Percentiles rank a stretch among this genome's conserved stretches.
phyloP scores from a whole-genome alignment of 2,329 filamentous ascomycete species.

The Ceratocystis ficicola region DNA sequence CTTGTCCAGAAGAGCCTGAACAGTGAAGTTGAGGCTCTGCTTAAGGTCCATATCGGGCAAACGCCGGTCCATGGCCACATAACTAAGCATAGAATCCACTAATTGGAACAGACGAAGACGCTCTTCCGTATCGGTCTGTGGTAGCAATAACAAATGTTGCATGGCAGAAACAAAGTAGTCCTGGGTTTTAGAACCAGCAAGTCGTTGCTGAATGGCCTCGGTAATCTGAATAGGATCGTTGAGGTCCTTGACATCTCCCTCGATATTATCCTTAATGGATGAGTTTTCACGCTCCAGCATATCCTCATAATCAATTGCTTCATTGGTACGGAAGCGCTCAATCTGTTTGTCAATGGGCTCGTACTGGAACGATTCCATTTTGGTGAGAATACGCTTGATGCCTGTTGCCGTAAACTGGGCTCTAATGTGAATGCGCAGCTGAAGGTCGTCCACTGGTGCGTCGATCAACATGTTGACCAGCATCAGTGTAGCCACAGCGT shows the following conservation, averaged over 20 bases:
- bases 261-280: constrained; percentile 77
- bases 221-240: constrained; percentile 88
- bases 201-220: constrained; percentile 77
- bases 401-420: constrained; percentile 94
- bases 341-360: constrained; percentile 98
- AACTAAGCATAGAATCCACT: constrained; percentile 96
- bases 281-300: constrained; percentile 83
- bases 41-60: constrained; percentile 95
- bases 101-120: constrained; percentile 91
- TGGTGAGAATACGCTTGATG: constrained; percentile 82
- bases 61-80: constrained; percentile 94
- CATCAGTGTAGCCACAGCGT: constrained; percentile 86
- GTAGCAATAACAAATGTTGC: constrained; percentile 86
- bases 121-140: constrained; percentile 85
- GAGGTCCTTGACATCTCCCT: constrained; percentile 79
- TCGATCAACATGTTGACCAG: constrained; percentile 95
- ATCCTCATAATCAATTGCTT: constrained; percentile 97
- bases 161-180: constrained; percentile 94
- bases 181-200: constrained; percentile 72
- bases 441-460: constrained; percentile 75
- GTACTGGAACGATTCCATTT: constrained; percentile 98
- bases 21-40: constrained; percentile 93
- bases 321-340: constrained; percentile 82
- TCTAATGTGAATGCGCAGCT: constrained; percentile 83
- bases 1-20: constrained; percentile 88